Evolutionary conservation across 225 moss, liverwort and hornwort genomes (phyloP).

Genomic region (Thuidium tamariscinum): DNA sequence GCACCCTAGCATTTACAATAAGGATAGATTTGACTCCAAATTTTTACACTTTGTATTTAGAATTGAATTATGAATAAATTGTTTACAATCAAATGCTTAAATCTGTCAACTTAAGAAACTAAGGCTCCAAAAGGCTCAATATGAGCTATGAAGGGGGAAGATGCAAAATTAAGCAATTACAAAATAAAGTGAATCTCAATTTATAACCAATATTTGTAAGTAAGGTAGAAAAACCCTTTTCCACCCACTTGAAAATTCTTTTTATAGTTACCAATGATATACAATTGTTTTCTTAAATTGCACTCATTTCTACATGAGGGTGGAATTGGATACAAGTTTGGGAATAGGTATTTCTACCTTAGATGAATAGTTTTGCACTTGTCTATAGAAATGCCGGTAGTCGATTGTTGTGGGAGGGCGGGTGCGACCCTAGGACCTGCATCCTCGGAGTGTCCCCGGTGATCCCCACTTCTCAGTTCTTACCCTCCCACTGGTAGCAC

Average conservation of each 20-base stretch:
- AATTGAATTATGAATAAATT: background rate
- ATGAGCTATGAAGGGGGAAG: background rate
- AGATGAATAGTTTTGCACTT: background rate
- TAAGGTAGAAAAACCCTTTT: background rate
- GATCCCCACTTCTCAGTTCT: too few relatives aligned
- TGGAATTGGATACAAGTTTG: rapidly evolving
- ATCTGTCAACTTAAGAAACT: background rate
- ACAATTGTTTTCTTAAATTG: background rate
- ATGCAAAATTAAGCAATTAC: background rate
- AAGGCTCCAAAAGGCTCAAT: background rate
- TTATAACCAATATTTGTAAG: background rate
- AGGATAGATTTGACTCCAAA: background rate
- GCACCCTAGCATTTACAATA: rapidly evolving
- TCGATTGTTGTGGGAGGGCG: too few relatives aligned
- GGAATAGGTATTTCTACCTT: background rate
- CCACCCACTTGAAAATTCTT: background rate
- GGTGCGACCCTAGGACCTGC: too few relatives aligned
- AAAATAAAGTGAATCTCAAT: background rate
- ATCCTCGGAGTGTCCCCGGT: too few relatives aligned
- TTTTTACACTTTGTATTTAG: background rate
- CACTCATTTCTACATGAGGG: rapidly evolving
- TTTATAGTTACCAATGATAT: background rate
- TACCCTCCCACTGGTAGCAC: too few relatives aligned
- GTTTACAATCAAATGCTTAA: background rate
- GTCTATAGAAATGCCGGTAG: background rate